Percentiles rank a stretch among this genome's conserved stretches.
These are phyloP conservation scores for Aureobasidium sp. DNA, from an alignment of 2,329 filamentous ascomycete species.

Conservation along the genomic window DNA sequence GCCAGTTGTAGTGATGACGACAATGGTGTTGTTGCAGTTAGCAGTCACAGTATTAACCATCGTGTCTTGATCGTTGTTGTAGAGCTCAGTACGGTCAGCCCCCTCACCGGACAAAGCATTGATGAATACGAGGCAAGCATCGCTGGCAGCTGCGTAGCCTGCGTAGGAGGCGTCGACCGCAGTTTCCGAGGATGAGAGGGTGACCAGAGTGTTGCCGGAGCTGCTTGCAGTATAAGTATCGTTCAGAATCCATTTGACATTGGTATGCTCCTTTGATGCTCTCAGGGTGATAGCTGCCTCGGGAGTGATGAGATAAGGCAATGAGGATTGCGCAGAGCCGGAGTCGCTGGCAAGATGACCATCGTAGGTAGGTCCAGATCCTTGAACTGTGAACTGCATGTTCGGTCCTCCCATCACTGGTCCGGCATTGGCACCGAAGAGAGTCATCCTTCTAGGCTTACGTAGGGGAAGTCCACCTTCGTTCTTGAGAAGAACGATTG, in stretches of 20 bases:
- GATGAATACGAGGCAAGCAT: slow-evolving; percentile 50
- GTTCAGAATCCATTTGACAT: slow-evolving; percentile 23
- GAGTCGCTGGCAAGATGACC: slow-evolving; percentile 42
- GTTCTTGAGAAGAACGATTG: slow-evolving; percentile 45
- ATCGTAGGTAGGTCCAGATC: slow-evolving; percentile 31
- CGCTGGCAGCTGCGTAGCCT: slow-evolving; percentile 41
- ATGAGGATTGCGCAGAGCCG: slow-evolving; percentile 37
- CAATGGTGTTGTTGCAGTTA: slow-evolving; percentile 44
- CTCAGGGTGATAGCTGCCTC: slow-evolving; percentile 24
- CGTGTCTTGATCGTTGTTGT: slow-evolving; percentile 36
- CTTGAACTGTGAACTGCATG: slow-evolving; percentile 34
- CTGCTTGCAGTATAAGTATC: slow-evolving; percentile 24
- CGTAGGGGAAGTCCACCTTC: slow-evolving; percentile 36
- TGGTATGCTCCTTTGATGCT: slow-evolving; percentile 20
- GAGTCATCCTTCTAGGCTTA: slow-evolving; percentile 36
- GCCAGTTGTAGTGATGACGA: slow-evolving; percentile 38
- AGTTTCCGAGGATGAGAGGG: slow-evolving; percentile 49
- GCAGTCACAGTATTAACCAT: slow-evolving; percentile 37
- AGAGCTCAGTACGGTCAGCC: slow-evolving; percentile 39
- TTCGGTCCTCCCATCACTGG: slow-evolving; percentile 42
- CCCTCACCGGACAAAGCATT: slow-evolving; percentile 47
- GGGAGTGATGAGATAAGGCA: slow-evolving; percentile 27
- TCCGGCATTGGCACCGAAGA: slow-evolving; percentile 45
- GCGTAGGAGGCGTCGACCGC: slow-evolving; percentile 19
- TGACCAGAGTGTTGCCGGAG: slow-evolving; percentile 45